Evolutionary conservation across 768 basidiomycete species (phyloP).

Genomic region (Xerocomellus chrysenteron): DNA sequence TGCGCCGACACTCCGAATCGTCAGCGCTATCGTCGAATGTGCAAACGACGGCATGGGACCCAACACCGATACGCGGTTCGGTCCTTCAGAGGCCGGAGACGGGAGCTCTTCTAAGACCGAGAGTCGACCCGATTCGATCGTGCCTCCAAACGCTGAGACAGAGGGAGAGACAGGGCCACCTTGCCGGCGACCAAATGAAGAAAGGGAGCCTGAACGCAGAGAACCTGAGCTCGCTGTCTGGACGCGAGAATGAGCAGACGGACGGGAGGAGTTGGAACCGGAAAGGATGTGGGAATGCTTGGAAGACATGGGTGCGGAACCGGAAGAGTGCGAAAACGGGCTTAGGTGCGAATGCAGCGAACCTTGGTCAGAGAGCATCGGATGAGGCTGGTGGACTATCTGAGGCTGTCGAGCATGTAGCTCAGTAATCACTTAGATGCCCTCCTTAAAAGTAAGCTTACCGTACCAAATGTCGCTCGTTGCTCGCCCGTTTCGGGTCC

Average conservation of each 20-base stretch:
- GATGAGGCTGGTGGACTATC: constrained; percentile 41
- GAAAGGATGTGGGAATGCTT: constrained; percentile 42
- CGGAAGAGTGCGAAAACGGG: constrained; percentile 47
- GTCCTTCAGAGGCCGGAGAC: constrained; percentile 5
- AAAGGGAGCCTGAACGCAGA: constrained; percentile 51
- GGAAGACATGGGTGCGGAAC: constrained; percentile 52
- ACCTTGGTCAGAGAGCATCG: constrained; percentile 55
- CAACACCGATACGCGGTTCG: constrained; percentile 28
- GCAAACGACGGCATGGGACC: constrained; percentile 36
- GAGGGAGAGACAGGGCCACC: constrained; percentile 44
- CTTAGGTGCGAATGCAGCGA: constrained; percentile 63
- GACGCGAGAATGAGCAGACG: constrained; percentile 44
- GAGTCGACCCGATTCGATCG: constrained; percentile 18
- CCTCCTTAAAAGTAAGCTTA: constrained; percentile 35
- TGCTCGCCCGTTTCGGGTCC: constrained; percentile 33
- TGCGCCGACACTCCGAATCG: constrained; percentile 32
- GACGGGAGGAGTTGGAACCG: constrained; percentile 56
- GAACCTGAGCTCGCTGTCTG: constrained; percentile 38
- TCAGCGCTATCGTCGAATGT: constrained; percentile 27
- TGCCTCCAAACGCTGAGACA: constrained; percentile 48
- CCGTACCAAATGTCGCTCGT: constrained; percentile 62
- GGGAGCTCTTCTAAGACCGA: constrained; percentile 25
- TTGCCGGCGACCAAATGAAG: constrained; percentile 49
- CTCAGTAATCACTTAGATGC: constrained; percentile 9
- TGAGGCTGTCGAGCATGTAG: constrained; percentile 38